Percentiles rank a stretch among this genome's conserved stretches.
These are phyloP conservation scores for Pichia paraexigua DNA, from an alignment of 805 yeast genomes.

Conservation along the genomic window DNA sequence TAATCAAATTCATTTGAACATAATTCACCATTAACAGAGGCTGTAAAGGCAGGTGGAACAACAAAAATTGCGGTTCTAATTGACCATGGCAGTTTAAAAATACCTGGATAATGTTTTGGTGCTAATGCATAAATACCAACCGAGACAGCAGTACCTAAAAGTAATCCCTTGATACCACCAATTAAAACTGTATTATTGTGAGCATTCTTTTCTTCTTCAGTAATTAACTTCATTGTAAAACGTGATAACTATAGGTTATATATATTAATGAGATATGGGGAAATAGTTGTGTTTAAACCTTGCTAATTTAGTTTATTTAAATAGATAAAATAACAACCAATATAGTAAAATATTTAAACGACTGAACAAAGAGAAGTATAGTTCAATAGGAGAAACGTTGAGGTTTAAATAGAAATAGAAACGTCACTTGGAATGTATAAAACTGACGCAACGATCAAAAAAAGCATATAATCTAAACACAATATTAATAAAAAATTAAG, in stretches of 20 bases:
- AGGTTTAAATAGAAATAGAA: neutral
- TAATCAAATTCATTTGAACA: constrained; percentile 63
- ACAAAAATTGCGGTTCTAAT: constrained; percentile 58
- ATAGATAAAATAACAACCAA: too few relatives aligned
- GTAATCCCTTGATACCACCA: constrained; percentile 18
- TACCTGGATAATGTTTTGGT: constrained; percentile 36
- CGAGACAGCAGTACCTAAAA: constrained; percentile 48
- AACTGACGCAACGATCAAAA: too few relatives aligned
- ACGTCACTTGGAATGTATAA: too few relatives aligned
- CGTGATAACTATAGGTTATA: neutral
- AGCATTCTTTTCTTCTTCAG: constrained; percentile 17
- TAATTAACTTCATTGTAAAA: constrained; percentile 13
- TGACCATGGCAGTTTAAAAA: constrained; percentile 43
- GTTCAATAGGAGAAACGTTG: neutral
- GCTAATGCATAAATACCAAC: constrained; percentile 45
- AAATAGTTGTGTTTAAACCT: too few relatives aligned
- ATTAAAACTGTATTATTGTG: constrained; percentile 7
- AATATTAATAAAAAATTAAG: neutral
- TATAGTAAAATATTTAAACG: too few relatives aligned
- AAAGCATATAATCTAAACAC: neutral
- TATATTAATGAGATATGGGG: neutral
- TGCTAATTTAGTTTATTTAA: neutral
- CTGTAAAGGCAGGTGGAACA: constrained; percentile 56
- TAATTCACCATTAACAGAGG: constrained; percentile 62
- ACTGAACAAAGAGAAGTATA: neutral